A percentile compares a stretch with the other conserved stretches of the same genome.
Evolutionary conservation across 805 yeast genomes (phyloP).

Genomic region (Candida nonsorbophila): DNA sequence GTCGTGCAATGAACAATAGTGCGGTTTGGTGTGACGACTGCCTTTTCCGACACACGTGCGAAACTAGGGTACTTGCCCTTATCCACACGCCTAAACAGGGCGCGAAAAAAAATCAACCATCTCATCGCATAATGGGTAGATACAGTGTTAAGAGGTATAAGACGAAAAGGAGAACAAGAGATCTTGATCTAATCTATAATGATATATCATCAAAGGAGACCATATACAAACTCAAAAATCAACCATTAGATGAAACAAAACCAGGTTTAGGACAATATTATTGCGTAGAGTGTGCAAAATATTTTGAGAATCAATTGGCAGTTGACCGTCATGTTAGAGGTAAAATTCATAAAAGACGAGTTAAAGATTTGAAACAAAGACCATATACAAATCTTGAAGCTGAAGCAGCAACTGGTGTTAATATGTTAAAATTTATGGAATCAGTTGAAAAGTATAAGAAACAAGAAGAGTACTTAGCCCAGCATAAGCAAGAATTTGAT

Average conservation of each 20-base stretch:
- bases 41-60: background rate
- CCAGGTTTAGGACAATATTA: conserved; percentile 95
- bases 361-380: conserved; percentile 64
- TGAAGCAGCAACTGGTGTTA: conserved; percentile 84
- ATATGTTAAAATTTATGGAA: conserved; percentile 60
- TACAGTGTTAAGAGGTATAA: conserved; percentile 82
- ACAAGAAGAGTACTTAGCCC: conserved; percentile 28
- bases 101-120: conserved; percentile 1
- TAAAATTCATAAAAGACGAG: conserved; percentile 83
- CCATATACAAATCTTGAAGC: conserved; percentile 89
- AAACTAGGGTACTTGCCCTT: background rate
- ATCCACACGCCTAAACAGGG: too few species aligned
- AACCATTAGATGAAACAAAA: conserved; percentile 80
- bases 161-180: conserved; percentile 83
- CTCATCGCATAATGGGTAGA: conserved; percentile 61
- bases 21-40: too few species aligned
- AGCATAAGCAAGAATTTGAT: conserved; percentile 42
- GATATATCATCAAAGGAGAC: conserved; percentile 65
- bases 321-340: conserved; percentile 67
- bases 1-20: too few species aligned
- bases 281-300: conserved; percentile 91
- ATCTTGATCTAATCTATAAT: conserved; percentile 72
- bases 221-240: conserved; percentile 66
- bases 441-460: conserved; percentile 59
- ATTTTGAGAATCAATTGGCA: conserved; percentile 75